A percentile compares a stretch with the other conserved stretches of the same genome.
These are phyloP conservation scores for Xylogone sp. DNA, from an alignment of 2,329 filamentous ascomycete species.

Conservation along the genomic window DNA sequence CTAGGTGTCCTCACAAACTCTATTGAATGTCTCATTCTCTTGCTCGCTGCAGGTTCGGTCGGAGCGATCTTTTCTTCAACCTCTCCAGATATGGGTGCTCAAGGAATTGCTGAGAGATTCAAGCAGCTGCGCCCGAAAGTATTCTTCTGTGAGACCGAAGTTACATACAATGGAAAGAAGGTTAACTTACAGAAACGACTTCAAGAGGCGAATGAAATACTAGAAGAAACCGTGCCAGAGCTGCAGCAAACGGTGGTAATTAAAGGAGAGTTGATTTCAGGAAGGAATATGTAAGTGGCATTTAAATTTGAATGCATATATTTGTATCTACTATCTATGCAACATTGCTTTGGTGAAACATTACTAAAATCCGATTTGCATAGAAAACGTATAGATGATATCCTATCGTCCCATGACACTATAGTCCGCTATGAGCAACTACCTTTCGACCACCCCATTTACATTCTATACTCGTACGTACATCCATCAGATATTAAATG, in stretches of 20 bases:
- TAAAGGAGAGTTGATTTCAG: not conserved
- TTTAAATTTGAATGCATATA: too few species aligned
- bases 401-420: not conserved
- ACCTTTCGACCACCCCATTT: conserved; percentile 62
- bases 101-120: conserved; percentile 69
- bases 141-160: conserved; percentile 73
- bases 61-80: conserved; percentile 71
- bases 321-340: not conserved
- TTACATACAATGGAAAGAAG: conserved; percentile 72
- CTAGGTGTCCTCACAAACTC: conserved; percentile 71
- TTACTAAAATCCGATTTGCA: not conserved
- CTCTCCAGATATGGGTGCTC: conserved; percentile 78
- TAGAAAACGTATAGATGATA: not conserved
- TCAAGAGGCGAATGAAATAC: conserved; percentile 30
- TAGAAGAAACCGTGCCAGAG: not conserved
- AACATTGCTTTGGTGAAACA: not conserved
- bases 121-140: conserved; percentile 67
- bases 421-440: conserved; percentile 7
- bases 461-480: conserved; percentile 72
- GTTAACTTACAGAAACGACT: conserved; percentile 63
- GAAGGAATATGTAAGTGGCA: not conserved
- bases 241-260: not conserved
- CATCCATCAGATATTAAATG: too few species aligned
- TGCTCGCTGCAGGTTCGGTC: conserved; percentile 59
- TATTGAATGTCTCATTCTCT: conserved; percentile 65